Evolutionary conservation across 176 grass and related monocot species (phyloP).

Genomic region (Alloteropsis semialata): DNA sequence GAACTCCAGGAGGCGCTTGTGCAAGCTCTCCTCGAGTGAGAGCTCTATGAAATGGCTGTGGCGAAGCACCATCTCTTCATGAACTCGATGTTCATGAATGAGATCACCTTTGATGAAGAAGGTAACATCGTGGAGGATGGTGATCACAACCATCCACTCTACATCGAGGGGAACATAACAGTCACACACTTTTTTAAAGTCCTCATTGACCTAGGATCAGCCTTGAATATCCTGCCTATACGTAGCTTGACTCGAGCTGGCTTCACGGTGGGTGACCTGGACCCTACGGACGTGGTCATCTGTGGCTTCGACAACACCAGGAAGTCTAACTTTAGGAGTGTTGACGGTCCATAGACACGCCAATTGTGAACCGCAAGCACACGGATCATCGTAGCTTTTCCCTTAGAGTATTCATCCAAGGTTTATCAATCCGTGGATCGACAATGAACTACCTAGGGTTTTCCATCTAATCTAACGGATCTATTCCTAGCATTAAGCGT

Average conservation of each 20-base stretch:
- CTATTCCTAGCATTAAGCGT: too few species aligned
- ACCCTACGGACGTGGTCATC: neutral
- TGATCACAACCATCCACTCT: neutral
- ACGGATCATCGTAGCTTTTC: too few species aligned
- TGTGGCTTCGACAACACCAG: neutral
- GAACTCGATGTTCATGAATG: neutral
- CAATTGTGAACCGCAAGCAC: too few species aligned
- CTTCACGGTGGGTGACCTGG: neutral
- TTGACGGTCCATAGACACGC: too few species aligned
- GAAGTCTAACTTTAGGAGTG: neutral
- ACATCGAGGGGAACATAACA: neutral
- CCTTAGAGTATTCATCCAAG: too few species aligned
- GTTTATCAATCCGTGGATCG: too few species aligned
- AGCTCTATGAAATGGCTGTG: neutral
- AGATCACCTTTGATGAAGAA: neutral
- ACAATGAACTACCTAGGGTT: too few species aligned
- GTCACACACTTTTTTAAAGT: neutral
- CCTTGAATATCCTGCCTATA: neutral
- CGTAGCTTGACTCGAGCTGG: neutral
- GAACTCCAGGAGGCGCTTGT: neutral
- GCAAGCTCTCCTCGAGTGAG: neutral
- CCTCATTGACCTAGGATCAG: neutral
- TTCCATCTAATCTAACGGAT: too few species aligned
- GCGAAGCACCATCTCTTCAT: neutral
- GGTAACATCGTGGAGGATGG: neutral